Base-by-base conservation (phyloP, 495 filamentous ascomycete genomes). In the Penicillium diatomitis region DNA sequence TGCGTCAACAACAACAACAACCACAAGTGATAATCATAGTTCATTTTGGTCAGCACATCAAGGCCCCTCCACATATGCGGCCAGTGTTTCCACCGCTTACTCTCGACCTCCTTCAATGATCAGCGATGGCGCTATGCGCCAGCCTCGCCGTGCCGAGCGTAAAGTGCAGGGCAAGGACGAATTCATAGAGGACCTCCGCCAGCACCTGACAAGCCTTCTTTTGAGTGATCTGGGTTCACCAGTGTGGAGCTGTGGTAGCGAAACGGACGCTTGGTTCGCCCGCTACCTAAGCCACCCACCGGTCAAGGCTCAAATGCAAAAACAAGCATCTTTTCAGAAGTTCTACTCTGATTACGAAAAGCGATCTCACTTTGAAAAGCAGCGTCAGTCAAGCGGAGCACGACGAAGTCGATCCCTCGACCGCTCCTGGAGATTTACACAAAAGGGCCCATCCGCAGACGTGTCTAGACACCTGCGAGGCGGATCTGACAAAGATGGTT, bases 231-330 rank as follows among this genome's bases (percentile, higher is more conserved):
- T 98, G 10, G 88, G 89, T 6, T 87, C 83, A 39, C 78, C 85
- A 6, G 84, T 95, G 9, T 95, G 90, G 68, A 79, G 83, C 32
- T 80, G 83, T 51, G 75, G 92, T 9, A 91, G 87, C 53, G 92
- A 98, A 69, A 98, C 91, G 10, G 92, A 97, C 56, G 80, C 75
- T 28, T 96, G 91, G 88, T 91, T 95, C 60, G 77, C 79, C 4
- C 81, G 83, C 51, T 79, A 76, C 12, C 62, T 95, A 3, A 83
- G 85, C 9, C 82, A 91, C 54, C 81, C 87, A 46, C 86, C 84
- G 47, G 82, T 94, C 39, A 84, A 87, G 51, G 73, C 81, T 33
- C 83, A 84, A 50, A 87, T 88, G 64, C 80, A 76, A 38, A 83
- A 77, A 54, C 64, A 67, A n/a, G 63, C 70, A 36, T 75, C 64